Evolutionary conservation across 1,139 yeast species (phyloP), one percentile per base, ranked within the genome.

Genomic region (Zygosaccharomyces pseudobailii): DNA sequence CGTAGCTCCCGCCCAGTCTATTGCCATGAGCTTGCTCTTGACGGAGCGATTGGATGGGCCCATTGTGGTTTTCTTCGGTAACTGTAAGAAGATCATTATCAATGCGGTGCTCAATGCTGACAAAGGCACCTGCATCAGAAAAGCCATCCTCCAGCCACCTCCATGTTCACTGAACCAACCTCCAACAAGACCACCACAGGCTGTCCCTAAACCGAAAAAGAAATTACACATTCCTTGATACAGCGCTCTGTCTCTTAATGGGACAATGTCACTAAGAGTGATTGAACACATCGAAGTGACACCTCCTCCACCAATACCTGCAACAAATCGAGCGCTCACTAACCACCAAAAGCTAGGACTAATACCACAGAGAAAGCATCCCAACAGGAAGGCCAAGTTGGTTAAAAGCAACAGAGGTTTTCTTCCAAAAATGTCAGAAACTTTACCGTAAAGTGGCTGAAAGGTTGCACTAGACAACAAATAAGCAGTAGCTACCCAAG

Each of bases 371-470:
- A 78, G 66, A 27, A 74, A 55, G 57, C 84, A 78, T 8, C 87
- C 87, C 19, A 77, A 30, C 0, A 76, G 76, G 55, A 82, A 82
- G 34, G 71, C 58, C 4, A 66, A 47, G 49, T 78, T 76, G 57
- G 81, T 76, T 37, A 76, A 64, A 6, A 80, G 56, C 36, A 82
- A 65, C 49, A 78, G 64, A 6, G 70, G 63, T 61, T 79, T 84
- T 57, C 96, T 75, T 20, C 96, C 96, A 64, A 84, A 87, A 38
- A 88, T 86, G 59, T 88, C 96, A 3, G 94, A 83, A 30, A 89
- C 67, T 61, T 87, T 88, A 22, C 96, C 96, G 56, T 83, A 87
- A 22, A 89, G 67, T 1, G 96, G 96, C 66, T 81, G 87, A 55
- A 80, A 78, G 2, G 84, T 80, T 0, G 84, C 76, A 48, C 79